Percentiles rank a stretch among this genome's conserved stretches.
phyloP scores from a whole-genome alignment of 2,329 filamentous ascomycete genomes.

The Dactylonectria macrodidyma region DNA sequence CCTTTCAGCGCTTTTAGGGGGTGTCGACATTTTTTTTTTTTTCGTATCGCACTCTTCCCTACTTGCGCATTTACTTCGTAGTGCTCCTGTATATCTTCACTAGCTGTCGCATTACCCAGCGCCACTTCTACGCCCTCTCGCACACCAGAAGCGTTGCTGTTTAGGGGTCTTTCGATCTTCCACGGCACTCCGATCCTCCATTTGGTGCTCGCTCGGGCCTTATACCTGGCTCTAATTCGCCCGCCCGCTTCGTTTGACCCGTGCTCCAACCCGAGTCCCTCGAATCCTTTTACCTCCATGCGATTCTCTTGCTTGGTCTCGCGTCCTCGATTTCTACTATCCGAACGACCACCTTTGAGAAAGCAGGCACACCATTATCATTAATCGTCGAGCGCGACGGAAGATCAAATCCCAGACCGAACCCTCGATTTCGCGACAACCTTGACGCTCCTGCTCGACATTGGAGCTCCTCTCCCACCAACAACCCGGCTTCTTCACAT shows the following conservation, averaged over 20 bases:
- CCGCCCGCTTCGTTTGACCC: conserved; percentile 12
- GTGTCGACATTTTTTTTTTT: not conserved
- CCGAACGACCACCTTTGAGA: conserved; percentile 1
- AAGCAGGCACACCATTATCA: conserved; percentile 8
- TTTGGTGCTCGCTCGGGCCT: conserved; percentile 1
- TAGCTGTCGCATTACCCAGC: not conserved
- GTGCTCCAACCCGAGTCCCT: conserved; percentile 20
- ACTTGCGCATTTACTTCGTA: no score
- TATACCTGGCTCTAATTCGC: conserved; percentile 25
- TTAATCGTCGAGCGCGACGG: conserved; percentile 9
- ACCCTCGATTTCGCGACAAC: conserved; percentile 15
- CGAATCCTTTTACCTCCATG: conserved; percentile 22
- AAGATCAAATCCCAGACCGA: not conserved
- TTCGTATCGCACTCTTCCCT: conserved; percentile 12
- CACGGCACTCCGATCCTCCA: conserved; percentile 1
- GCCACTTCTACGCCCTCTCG: not conserved
- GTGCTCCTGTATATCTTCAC: not conserved
- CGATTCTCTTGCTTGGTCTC: conserved; percentile 11
- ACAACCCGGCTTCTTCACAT: conserved; percentile 14
- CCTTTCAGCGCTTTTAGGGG: conserved; percentile 13
- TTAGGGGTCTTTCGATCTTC: conserved; percentile 4
- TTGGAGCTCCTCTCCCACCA: conserved; percentile 15
- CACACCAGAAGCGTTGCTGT: not conserved
- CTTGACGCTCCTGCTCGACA: conserved; percentile 13
- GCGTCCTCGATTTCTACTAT: not conserved